Evolutionary conservation across 371 early-diverging fungal species (phyloP).

Genomic region (Mortierella sp.): DNA sequence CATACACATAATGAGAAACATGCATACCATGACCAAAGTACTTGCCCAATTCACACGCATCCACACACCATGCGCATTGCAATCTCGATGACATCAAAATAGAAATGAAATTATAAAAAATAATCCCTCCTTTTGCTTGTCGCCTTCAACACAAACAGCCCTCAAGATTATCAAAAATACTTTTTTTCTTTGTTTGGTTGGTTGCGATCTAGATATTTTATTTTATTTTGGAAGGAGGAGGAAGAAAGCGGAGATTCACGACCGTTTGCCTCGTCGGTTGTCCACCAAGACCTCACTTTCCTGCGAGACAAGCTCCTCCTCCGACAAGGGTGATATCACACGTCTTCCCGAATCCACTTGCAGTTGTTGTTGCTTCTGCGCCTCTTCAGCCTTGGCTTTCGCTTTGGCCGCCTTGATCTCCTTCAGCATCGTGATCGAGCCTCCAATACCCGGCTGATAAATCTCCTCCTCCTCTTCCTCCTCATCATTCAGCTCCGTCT

Average conservation of each 20-base stretch:
- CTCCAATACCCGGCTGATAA: slow-evolving; percentile 6
- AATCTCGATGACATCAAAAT: neutral
- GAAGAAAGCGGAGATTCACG: neutral
- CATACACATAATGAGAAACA: neutral
- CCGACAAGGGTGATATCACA: neutral
- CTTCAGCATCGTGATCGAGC: slow-evolving; percentile 1
- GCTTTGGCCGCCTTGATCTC: slow-evolving; percentile 4
- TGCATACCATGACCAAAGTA: neutral
- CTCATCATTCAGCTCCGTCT: neutral
- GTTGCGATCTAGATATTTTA: too few species aligned
- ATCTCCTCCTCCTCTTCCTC: neutral
- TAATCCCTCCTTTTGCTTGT: too few species aligned
- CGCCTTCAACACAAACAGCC: neutral
- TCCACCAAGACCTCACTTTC: slow-evolving; percentile 13
- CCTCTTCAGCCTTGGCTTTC: neutral
- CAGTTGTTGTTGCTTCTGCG: neutral
- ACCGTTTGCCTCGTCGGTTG: slow-evolving; percentile 5
- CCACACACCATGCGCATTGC: neutral
- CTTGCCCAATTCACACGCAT: neutral
- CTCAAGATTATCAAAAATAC: too few species aligned
- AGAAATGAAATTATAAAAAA: too few species aligned
- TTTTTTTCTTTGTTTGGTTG: too few species aligned
- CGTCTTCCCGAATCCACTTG: neutral
- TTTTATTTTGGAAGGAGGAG: too few species aligned
- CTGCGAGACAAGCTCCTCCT: neutral